phyloP scores from a whole-genome alignment of 2,329 filamentous ascomycete species.

The Aspergillus clavatus region DNA sequence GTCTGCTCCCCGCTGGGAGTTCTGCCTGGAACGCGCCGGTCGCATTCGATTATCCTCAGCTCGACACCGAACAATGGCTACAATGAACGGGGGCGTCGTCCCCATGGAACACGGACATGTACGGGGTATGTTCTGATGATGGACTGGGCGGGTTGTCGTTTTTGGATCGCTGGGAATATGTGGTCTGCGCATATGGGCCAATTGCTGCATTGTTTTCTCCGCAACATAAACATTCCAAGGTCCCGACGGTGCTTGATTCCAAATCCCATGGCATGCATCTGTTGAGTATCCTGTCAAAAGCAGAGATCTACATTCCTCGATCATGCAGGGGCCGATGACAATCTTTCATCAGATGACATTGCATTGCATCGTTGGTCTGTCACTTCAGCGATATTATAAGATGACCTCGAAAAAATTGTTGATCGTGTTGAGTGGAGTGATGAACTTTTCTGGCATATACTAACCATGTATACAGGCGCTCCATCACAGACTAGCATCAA shows the following conservation, averaged over 20 bases:
- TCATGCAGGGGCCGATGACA: conserved; percentile 6
- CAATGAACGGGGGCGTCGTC: conserved; percentile 23
- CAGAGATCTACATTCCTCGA: background rate
- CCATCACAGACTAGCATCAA: conserved; percentile 9
- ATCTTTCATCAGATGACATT: background rate
- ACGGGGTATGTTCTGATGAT: conserved; percentile 1
- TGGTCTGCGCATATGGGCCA: background rate
- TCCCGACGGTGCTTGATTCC: background rate
- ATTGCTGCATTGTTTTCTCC: background rate
- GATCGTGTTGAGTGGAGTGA: too few relatives aligned
- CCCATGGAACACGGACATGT: conserved; percentile 20
- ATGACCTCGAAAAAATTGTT: too few relatives aligned
- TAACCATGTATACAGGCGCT: conserved; percentile 1
- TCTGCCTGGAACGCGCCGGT: conserved; percentile 12
- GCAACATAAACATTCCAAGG: background rate
- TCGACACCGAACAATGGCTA: conserved; percentile 21
- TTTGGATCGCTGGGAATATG: background rate
- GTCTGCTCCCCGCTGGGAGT: background rate
- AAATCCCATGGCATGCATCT: background rate
- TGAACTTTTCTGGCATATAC: too few relatives aligned
- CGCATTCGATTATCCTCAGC: conserved; percentile 10
- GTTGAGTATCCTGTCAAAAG: background rate
- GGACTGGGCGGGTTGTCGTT: conserved; percentile 12
- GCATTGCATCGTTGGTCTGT: conserved; percentile 6
- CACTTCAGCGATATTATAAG: background rate